Evolutionary conservation across 768 basidiomycete species (phyloP).

Genomic region (Trametes sanguinea): DNA sequence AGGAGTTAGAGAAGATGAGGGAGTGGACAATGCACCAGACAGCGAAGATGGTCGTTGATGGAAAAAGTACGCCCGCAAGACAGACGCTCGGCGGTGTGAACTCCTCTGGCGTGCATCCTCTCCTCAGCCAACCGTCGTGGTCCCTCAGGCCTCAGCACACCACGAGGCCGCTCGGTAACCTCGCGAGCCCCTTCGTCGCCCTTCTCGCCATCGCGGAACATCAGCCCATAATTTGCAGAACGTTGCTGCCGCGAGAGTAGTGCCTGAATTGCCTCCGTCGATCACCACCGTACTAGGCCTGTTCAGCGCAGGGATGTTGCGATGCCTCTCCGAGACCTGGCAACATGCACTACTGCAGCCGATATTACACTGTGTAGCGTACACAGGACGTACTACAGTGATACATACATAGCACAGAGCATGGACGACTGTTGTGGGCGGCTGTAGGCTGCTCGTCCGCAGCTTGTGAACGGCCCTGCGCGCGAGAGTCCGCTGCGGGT

Average conservation of each 20-base stretch:
- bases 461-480: too few relatives aligned
- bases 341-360: not conserved
- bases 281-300: not conserved
- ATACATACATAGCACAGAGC: too few relatives aligned
- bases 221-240: not conserved
- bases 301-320: not conserved
- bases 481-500: not conserved
- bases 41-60: conserved; percentile 35
- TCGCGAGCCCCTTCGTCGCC: not conserved
- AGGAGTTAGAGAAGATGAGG: conserved; percentile 24
- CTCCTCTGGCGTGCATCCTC: conserved; percentile 1
- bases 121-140: not conserved
- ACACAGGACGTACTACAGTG: too few relatives aligned
- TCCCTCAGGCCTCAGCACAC: not conserved
- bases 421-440: too few relatives aligned
- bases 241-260: not conserved
- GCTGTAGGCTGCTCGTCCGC: too few relatives aligned
- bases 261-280: conserved; percentile 6
- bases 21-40: conserved; percentile 25
- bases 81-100: conserved; percentile 24
- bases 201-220: conserved; percentile 5
- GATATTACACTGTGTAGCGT: too few relatives aligned
- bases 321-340: not conserved
- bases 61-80: conserved; percentile 28
- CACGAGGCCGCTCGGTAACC: conserved; percentile 17